These are phyloP conservation scores for Eremothecium gossypii DNA, from an alignment of 1,139 yeast genomes.

Conservation along the genomic window DNA sequence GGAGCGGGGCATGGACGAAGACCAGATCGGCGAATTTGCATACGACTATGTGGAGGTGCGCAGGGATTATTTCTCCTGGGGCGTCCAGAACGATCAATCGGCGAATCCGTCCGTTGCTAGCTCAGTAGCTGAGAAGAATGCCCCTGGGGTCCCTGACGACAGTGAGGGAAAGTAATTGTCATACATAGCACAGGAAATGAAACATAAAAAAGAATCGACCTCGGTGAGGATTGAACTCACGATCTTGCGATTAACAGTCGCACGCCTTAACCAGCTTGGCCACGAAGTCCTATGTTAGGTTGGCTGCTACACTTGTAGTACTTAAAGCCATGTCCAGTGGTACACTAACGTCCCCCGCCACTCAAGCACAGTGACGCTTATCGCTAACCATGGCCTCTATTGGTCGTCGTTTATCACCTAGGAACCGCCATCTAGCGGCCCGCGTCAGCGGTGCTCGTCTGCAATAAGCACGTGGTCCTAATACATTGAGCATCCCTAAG, in stretches of 20 bases:
- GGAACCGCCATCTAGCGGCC: no score
- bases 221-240: conserved; percentile 29
- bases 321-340: no score
- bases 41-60: conserved; percentile 96
- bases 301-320: no score
- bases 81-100: conserved; percentile 24
- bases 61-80: conserved; percentile 80
- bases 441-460: no score
- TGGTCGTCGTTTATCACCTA: no score
- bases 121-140: conserved; percentile 5
- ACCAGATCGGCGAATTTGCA: conserved; percentile 96
- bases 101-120: background rate
- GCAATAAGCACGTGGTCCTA: no score
- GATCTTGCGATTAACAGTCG: conserved; percentile 29
- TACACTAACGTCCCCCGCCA: no score
- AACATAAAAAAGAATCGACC: conserved; percentile 14
- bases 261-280: conserved; percentile 30
- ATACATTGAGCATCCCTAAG: no score
- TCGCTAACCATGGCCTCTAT: no score
- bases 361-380: no score
- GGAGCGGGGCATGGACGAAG: conserved; percentile 86
- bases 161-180: no score
- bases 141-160: conserved; percentile 8
- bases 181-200: no score
- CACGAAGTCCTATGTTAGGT: conserved; percentile 17